A percentile compares a stretch with the other conserved stretches of the same genome.
These are phyloP conservation scores for Microdochium paspali DNA, from an alignment of 2,329 filamentous ascomycete genomes.

Conservation along the genomic window DNA sequence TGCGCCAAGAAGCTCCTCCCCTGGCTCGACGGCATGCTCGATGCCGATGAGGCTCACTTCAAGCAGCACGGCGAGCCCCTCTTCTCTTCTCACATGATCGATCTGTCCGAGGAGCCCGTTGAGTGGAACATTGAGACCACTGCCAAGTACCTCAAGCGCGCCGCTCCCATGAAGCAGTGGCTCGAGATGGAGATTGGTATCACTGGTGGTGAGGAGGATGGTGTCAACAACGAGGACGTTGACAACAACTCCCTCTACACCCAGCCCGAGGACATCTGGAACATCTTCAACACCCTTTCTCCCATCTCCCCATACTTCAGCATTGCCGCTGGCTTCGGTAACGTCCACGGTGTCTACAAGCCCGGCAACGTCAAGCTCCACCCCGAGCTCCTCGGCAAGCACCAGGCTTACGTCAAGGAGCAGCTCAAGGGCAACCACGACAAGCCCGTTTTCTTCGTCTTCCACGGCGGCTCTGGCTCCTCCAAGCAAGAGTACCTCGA, in stretches of 20 bases:
- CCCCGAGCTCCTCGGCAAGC: conserved; percentile 92
- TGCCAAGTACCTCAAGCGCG: conserved; percentile 85
- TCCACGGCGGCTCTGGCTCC: conserved; percentile 95
- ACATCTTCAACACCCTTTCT: conserved; percentile 78
- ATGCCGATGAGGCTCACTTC: conserved; percentile 91
- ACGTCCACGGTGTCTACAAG: conserved; percentile 99
- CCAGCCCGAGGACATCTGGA: conserved; percentile 91
- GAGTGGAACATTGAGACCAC: conserved; percentile 90
- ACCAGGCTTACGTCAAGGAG: conserved; percentile 85
- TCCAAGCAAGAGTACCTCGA: conserved; percentile 82
- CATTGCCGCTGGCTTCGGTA: conserved; percentile 96
- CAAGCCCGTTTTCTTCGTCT: conserved; percentile 98
- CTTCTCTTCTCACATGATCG: conserved; percentile 98
- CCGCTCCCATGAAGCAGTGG: conserved; percentile 96
- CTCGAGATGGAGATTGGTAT: conserved; percentile 98
- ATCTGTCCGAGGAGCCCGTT: conserved; percentile 85
- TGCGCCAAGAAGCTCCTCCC: conserved; percentile 99
- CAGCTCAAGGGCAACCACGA: conserved; percentile 61
- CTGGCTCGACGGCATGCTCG: conserved; percentile 93
- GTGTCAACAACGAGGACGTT: conserved; percentile 96
- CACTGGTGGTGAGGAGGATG: conserved; percentile 95
- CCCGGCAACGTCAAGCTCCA: conserved; percentile 94
- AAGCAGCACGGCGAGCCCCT: conserved; percentile 86
- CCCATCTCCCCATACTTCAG: conserved; percentile 93
- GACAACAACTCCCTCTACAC: conserved; percentile 98